These are phyloP conservation scores for Veloboletus limbatus DNA, from an alignment of 1,284 basidiomycete genomes.

Conservation along the genomic window DNA sequence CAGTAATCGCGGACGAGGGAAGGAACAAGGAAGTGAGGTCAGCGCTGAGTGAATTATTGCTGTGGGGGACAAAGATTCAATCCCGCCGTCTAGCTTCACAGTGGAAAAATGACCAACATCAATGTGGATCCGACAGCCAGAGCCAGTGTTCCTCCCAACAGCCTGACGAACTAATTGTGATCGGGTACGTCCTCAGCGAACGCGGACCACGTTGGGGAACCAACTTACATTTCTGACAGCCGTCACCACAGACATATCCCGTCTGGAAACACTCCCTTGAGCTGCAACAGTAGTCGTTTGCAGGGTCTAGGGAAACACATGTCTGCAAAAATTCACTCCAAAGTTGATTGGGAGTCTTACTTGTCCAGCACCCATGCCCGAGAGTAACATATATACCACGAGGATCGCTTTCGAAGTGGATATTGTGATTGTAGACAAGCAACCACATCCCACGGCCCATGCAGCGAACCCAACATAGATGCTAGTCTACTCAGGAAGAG, in stretches of 20 bases:
- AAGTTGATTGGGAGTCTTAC: constrained; percentile 29
- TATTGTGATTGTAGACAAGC: constrained; percentile 58
- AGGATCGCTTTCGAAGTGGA: constrained; percentile 49
- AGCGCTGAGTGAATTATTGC: constrained; percentile 53
- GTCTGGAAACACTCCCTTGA: constrained; percentile 63
- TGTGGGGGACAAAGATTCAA: constrained; percentile 19
- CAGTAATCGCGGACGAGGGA: constrained; percentile 35
- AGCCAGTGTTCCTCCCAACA: constrained; percentile 61
- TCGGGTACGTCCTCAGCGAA: constrained; percentile 1
- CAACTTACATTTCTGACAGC: constrained; percentile 57
- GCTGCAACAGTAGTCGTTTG: constrained; percentile 67
- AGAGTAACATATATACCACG: constrained; percentile 68
- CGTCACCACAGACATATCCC: constrained; percentile 72
- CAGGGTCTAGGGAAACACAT: constrained; percentile 41
- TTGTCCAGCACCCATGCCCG: constrained; percentile 67
- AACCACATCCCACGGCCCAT: constrained; percentile 71
- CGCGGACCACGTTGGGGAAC: neutral
- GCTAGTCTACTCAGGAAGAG: constrained; percentile 40
- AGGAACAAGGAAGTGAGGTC: constrained; percentile 41
- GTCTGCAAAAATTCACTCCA: neutral
- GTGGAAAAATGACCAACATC: constrained; percentile 37
- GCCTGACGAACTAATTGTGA: constrained; percentile 52
- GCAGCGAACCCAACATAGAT: constrained; percentile 64
- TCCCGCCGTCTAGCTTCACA: neutral
- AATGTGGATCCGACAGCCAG: constrained; percentile 61